phyloP scores from a whole-genome alignment of 2,329 filamentous ascomycete species.

The Neopestalotiopsis clavispora region DNA sequence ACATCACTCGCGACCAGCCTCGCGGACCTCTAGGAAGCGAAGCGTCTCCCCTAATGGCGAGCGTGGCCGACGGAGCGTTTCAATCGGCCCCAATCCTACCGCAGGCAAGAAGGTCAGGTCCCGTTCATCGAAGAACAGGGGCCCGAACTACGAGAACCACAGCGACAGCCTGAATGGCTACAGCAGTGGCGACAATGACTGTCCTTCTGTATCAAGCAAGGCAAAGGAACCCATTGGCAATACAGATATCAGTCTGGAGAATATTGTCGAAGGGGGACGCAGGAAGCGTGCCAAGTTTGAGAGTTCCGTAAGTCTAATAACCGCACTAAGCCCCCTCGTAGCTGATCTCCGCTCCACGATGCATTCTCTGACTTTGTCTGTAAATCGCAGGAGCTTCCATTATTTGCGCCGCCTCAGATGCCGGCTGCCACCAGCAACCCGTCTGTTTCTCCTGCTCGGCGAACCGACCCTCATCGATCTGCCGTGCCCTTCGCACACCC shows the following conservation, averaged over 20 bases:
- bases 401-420: slow-evolving; percentile 94
- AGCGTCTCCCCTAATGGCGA: slow-evolving; percentile 76
- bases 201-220: slow-evolving; percentile 77
- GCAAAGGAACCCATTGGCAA: slow-evolving; percentile 87
- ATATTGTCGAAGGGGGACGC: slow-evolving; percentile 95
- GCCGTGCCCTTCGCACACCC: slow-evolving; percentile 77
- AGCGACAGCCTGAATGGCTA: slow-evolving; percentile 75
- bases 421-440: slow-evolving; percentile 94
- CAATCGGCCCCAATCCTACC: slow-evolving; percentile 60
- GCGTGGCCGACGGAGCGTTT: slow-evolving; percentile 77
- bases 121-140: slow-evolving; percentile 72
- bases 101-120: slow-evolving; percentile 69
- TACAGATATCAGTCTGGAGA: slow-evolving; percentile 96
- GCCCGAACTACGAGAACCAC: slow-evolving; percentile 62
- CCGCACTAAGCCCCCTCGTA: slow-evolving; percentile 10
- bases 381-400: slow-evolving; percentile 78
- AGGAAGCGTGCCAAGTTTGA: slow-evolving; percentile 95
- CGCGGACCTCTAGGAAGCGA: slow-evolving; percentile 74
- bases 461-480: slow-evolving; percentile 73
- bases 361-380: slow-evolving; percentile 23
- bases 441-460: slow-evolving; percentile 91
- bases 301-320: slow-evolving; percentile 81
- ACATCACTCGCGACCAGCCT: slow-evolving; percentile 69
- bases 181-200: slow-evolving; percentile 85
- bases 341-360: slow-evolving; percentile 35